These are phyloP conservation scores for Ophiosphaerella korrae DNA, from an alignment of 2,329 filamentous ascomycete genomes.

Conservation along the genomic window DNA sequence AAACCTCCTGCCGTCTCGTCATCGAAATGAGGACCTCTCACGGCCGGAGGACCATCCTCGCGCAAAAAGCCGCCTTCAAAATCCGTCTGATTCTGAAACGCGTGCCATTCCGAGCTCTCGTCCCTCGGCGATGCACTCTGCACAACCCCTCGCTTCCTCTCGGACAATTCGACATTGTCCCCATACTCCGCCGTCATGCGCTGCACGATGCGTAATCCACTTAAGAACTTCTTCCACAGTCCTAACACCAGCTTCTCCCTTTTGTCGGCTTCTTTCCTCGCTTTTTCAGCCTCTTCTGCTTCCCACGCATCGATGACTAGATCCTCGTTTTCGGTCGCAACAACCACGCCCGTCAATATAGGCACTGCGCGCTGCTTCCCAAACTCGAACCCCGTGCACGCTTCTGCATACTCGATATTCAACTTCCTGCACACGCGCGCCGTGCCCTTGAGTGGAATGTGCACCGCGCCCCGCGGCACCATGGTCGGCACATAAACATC, in stretches of 20 bases:
- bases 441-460: slow-evolving; percentile 79
- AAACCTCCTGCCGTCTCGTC: slow-evolving; percentile 45
- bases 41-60: slow-evolving; percentile 26
- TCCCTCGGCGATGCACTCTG: slow-evolving; percentile 60
- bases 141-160: slow-evolving; percentile 59
- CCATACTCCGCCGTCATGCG: slow-evolving; percentile 42
- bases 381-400: slow-evolving; percentile 95
- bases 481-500: slow-evolving; percentile 94
- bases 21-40: slow-evolving; percentile 8
- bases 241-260: slow-evolving; percentile 73
- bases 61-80: slow-evolving; percentile 52
- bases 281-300: slow-evolving; percentile 73
- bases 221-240: slow-evolving; percentile 85
- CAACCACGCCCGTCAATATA: slow-evolving; percentile 85
- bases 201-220: slow-evolving; percentile 77
- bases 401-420: slow-evolving; percentile 87
- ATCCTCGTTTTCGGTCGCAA: slow-evolving; percentile 79
- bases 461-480: slow-evolving; percentile 83
- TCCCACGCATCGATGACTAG: slow-evolving; percentile 78
- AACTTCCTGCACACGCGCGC: slow-evolving; percentile 82
- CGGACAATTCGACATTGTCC: slow-evolving; percentile 60
- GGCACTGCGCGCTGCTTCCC: slow-evolving; percentile 93
- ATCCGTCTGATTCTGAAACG: slow-evolving; percentile 33
- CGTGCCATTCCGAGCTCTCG: slow-evolving; percentile 50
- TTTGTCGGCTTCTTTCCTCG: slow-evolving; percentile 80